These are phyloP conservation scores for Vachellia collinsii DNA, from an alignment of 306 rosid genomes.

Conservation along the genomic window DNA sequence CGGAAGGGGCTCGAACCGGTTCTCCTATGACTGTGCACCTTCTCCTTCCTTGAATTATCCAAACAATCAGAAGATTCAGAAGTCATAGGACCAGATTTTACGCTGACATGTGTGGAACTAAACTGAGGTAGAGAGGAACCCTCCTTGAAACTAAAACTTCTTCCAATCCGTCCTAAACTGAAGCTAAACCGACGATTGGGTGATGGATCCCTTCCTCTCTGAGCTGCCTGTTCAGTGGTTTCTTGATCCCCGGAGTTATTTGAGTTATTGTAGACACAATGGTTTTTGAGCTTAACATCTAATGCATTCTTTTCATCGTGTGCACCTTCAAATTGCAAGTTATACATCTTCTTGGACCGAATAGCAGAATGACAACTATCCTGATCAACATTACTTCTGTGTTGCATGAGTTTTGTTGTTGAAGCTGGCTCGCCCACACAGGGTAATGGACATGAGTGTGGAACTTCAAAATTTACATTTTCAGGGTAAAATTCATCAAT, in stretches of 20 bases:
- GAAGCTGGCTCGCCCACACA: slow-evolving; percentile 39
- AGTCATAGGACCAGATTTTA: slow-evolving; percentile 79
- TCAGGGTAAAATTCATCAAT: slow-evolving; percentile 45
- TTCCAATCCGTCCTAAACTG: slow-evolving; percentile 77
- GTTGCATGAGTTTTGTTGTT: slow-evolving; percentile 34
- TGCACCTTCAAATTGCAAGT: slow-evolving; percentile 38
- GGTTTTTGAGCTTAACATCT: slow-evolving; percentile 38
- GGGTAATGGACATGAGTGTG: slow-evolving; percentile 50
- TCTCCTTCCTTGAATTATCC: slow-evolving; percentile 58
- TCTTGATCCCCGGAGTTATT: slow-evolving; percentile 52
- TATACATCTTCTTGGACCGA: slow-evolving; percentile 44
- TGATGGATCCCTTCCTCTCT: slow-evolving; percentile 57
- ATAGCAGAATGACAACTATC: slow-evolving; percentile 42
- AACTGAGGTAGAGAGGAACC: slow-evolving; percentile 53
- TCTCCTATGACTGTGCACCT: slow-evolving; percentile 55
- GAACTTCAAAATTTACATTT: slow-evolving; percentile 49
- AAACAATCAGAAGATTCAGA: slow-evolving; percentile 54
- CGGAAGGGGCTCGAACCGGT: slow-evolving; percentile 73
- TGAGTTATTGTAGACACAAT: slow-evolving; percentile 37
- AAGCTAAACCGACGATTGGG: slow-evolving; percentile 87
- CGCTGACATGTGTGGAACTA: slow-evolving; percentile 53
- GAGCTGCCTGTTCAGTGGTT: slow-evolving; percentile 53
- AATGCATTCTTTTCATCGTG: slow-evolving; percentile 34
- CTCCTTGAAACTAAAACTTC: slow-evolving; percentile 97
- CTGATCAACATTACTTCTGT: slow-evolving; percentile 32